These are phyloP conservation scores for Plenodomus tracheiphilus DNA, from an alignment of 2,329 filamentous ascomycete genomes.

Conservation along the genomic window DNA sequence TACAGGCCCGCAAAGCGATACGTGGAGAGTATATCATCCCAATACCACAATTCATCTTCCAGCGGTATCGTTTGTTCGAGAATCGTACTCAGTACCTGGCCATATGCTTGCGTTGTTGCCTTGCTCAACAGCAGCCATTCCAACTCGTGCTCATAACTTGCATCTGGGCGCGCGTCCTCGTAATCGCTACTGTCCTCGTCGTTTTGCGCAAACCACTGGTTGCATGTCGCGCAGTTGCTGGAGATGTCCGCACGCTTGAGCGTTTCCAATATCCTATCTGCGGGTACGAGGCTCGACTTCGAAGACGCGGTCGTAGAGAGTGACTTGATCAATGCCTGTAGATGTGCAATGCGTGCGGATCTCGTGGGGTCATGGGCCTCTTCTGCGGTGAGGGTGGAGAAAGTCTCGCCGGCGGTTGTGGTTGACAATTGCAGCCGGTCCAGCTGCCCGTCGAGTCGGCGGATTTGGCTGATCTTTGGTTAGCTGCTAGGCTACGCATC, in stretches of 20 bases:
- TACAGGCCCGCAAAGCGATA: conserved; percentile 80
- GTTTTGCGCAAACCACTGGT: conserved; percentile 41
- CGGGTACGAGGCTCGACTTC: conserved; percentile 62
- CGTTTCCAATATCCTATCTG: conserved; percentile 61
- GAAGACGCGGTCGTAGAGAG: conserved; percentile 71
- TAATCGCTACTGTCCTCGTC: conserved; percentile 28
- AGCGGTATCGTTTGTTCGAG: conserved; percentile 82
- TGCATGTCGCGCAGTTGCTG: conserved; percentile 41
- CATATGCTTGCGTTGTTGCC: conserved; percentile 88
- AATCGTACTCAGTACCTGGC: conserved; percentile 74
- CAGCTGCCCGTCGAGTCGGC: conserved; percentile 60
- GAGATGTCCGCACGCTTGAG: conserved; percentile 65
- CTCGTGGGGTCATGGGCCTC: conserved; percentile 44
- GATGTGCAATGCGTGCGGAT: conserved; percentile 56
- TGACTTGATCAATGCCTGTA: conserved; percentile 70
- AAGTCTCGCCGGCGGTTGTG: conserved; percentile 30
- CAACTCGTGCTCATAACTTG: conserved; percentile 71
- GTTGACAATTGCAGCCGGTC: conserved; percentile 59
- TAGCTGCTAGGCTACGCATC: conserved; percentile 1
- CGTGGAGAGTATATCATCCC: conserved; percentile 84
- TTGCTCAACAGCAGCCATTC: conserved; percentile 93
- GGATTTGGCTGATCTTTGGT: conserved; percentile 54
- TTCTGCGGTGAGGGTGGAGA: conserved; percentile 36
- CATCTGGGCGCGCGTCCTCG: conserved; percentile 22
- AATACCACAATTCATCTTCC: conserved; percentile 90